A percentile compares a stretch with the other conserved stretches of the same genome.
These are phyloP conservation scores for Rhizopus arrhizus DNA, from an alignment of 371 early-diverging fungal species.

Conservation along the genomic window DNA sequence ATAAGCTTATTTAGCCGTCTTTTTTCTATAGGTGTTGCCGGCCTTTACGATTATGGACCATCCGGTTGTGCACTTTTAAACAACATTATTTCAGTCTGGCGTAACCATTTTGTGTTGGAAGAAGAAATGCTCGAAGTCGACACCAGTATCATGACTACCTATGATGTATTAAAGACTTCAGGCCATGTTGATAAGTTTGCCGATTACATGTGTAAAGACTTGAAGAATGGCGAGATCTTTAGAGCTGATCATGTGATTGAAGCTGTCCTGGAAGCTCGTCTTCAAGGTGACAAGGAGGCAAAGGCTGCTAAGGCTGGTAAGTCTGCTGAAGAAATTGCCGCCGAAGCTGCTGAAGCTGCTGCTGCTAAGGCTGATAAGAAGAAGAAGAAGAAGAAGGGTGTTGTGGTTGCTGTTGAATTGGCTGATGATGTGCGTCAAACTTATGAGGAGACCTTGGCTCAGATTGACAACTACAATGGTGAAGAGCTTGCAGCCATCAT, in stretches of 20 bases:
- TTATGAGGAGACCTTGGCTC: slow-evolving; percentile 86
- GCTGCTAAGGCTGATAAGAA: slow-evolving; percentile 68
- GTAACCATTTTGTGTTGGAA: slow-evolving; percentile 97
- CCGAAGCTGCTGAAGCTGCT: slow-evolving; percentile 46
- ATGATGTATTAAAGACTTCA: slow-evolving; percentile 97
- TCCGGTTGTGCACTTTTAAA: slow-evolving; percentile 94
- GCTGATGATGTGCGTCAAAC: slow-evolving; percentile 66
- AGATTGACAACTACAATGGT: slow-evolving; percentile 93
- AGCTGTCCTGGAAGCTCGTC: slow-evolving; percentile 85
- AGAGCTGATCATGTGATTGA: slow-evolving; percentile 99
- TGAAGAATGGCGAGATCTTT: slow-evolving; percentile 93
- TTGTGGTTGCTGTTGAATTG: slow-evolving; percentile 66
- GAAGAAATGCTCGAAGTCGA: slow-evolving; percentile 99
- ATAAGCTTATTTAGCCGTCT: not conserved
- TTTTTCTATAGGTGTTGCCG: slow-evolving; percentile 80
- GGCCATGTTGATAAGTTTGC: slow-evolving; percentile 99
- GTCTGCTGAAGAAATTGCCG: slow-evolving; percentile 32
- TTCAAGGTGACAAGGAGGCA: slow-evolving; percentile 81
- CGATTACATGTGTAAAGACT: slow-evolving; percentile 98
- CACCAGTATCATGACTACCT: slow-evolving; percentile 96
- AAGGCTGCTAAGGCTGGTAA: slow-evolving; percentile 61
- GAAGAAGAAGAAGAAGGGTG: slow-evolving; percentile 71
- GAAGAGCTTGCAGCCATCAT: slow-evolving; percentile 90
- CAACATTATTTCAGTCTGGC: slow-evolving; percentile 93
- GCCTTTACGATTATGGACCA: slow-evolving; percentile 99